Percentiles rank a stretch among this genome's conserved stretches.
phyloP scores from a whole-genome alignment of 164 flowering plant species.

The Vitis riparia region DNA sequence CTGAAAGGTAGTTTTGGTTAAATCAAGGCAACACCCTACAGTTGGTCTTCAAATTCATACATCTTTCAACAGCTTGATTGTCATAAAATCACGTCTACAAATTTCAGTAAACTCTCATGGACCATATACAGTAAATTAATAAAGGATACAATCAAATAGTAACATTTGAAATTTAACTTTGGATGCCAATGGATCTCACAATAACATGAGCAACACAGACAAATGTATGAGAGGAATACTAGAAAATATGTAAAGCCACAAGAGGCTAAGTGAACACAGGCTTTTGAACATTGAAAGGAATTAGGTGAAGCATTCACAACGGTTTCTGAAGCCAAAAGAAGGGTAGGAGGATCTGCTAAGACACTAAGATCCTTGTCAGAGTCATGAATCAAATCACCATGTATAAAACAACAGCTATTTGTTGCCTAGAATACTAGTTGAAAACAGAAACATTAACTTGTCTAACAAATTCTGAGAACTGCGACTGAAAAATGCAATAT shows the following conservation, averaged over 20 bases:
- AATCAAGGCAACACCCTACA: neutral
- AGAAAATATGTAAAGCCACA: neutral
- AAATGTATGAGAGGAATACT: neutral
- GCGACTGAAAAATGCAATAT: conserved; percentile 7
- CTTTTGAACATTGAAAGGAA: neutral
- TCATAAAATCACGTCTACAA: neutral
- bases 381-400: conserved; percentile 8
- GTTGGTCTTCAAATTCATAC: neutral
- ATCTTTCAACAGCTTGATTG: neutral
- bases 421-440: conserved; percentile 20
- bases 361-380: conserved; percentile 5
- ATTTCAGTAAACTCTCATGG: neutral
- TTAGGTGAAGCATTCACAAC: neutral
- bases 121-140: neutral
- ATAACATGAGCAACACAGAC: neutral
- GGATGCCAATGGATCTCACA: neutral
- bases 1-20: neutral
- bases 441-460: conserved; percentile 17
- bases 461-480: conserved; percentile 12
- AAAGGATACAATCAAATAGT: neutral
- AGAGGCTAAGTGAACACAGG: neutral
- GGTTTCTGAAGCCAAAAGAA: conserved; percentile 2
- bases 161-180: too few relatives aligned
- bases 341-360: neutral
- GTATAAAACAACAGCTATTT: conserved; percentile 16